A percentile compares a stretch with the other conserved stretches of the same genome.
These are phyloP conservation scores for Phytophthora lateralis DNA, from an alignment of 352 stramenopile genomes.

Conservation along the genomic window DNA sequence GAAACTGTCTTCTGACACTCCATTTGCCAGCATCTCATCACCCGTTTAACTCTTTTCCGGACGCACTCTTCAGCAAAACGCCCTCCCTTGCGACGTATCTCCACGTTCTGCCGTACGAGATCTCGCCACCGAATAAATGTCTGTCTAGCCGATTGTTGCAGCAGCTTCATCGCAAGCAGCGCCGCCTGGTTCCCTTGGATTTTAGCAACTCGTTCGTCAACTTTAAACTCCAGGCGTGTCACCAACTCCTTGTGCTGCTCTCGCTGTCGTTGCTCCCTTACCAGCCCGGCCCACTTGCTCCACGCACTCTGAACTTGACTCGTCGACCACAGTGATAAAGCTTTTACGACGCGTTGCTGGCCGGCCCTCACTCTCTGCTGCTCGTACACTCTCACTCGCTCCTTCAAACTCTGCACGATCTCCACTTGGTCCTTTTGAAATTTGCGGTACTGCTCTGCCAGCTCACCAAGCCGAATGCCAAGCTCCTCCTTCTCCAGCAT, in stretches of 20 bases:
- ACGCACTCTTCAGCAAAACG: neutral
- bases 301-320: conserved; percentile 41
- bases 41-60: neutral
- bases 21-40: conserved; percentile 18
- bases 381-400: conserved; percentile 24
- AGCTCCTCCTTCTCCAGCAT: conserved; percentile 77
- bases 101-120: conserved; percentile 1
- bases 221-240: conserved; percentile 16
- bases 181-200: conserved; percentile 24
- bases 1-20: conserved; percentile 6
- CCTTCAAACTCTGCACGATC: conserved; percentile 27
- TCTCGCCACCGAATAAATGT: conserved; percentile 22
- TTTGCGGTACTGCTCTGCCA: conserved; percentile 41
- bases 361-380: conserved; percentile 4
- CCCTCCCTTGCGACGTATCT: conserved; percentile 6
- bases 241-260: conserved; percentile 21
- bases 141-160: conserved; percentile 26
- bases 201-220: conserved; percentile 13
- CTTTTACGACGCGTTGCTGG: conserved; percentile 33
- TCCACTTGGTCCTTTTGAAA: conserved; percentile 39
- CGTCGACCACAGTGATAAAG: conserved; percentile 38
- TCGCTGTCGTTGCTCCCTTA: conserved; percentile 7
- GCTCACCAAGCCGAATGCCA: conserved; percentile 38
- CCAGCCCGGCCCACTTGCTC: conserved; percentile 39
- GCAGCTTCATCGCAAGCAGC: conserved; percentile 16